These are phyloP conservation scores for Phytophthora citrophthora DNA, from an alignment of 352 stramenopile species.

Conservation along the genomic window DNA sequence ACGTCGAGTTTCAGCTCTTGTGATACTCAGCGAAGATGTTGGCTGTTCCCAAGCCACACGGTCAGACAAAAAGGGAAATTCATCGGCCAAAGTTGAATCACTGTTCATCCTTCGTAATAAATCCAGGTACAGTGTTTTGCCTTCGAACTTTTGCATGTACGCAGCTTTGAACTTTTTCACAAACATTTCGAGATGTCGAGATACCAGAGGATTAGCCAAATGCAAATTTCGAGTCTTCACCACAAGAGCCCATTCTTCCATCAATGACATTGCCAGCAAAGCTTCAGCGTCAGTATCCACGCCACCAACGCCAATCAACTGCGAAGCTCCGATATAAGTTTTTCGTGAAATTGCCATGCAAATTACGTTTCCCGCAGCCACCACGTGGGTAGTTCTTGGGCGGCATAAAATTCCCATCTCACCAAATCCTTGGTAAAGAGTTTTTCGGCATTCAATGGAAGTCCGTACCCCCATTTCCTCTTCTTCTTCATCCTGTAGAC, in stretches of 20 bases:
- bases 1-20: slow-evolving; percentile 69
- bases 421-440: slow-evolving; percentile 72
- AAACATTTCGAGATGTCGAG: slow-evolving; percentile 72
- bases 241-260: slow-evolving; percentile 75
- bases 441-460: slow-evolving; percentile 61
- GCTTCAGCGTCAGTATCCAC: slow-evolving; percentile 62
- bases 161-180: slow-evolving; percentile 81
- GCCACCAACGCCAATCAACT: slow-evolving; percentile 33
- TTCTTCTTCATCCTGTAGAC: slow-evolving; percentile 4
- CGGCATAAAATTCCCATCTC: slow-evolving; percentile 81
- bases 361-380: slow-evolving; percentile 45
- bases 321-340: slow-evolving; percentile 51
- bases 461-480: slow-evolving; percentile 14
- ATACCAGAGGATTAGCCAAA: slow-evolving; percentile 70
- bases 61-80: slow-evolving; percentile 63
- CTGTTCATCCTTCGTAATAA: slow-evolving; percentile 67
- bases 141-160: slow-evolving; percentile 79
- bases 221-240: slow-evolving; percentile 67
- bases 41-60: slow-evolving; percentile 65
- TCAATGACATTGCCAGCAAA: slow-evolving; percentile 64
- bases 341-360: slow-evolving; percentile 60
- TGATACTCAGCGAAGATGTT: slow-evolving; percentile 66
- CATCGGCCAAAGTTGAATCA: slow-evolving; percentile 56
- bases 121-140: slow-evolving; percentile 78
- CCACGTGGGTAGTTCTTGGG: slow-evolving; percentile 55